Percentiles rank a stretch among this genome's conserved stretches.
phyloP scores from a whole-genome alignment of 2,329 filamentous ascomycete genomes.

The Clarireedia sp. region DNA sequence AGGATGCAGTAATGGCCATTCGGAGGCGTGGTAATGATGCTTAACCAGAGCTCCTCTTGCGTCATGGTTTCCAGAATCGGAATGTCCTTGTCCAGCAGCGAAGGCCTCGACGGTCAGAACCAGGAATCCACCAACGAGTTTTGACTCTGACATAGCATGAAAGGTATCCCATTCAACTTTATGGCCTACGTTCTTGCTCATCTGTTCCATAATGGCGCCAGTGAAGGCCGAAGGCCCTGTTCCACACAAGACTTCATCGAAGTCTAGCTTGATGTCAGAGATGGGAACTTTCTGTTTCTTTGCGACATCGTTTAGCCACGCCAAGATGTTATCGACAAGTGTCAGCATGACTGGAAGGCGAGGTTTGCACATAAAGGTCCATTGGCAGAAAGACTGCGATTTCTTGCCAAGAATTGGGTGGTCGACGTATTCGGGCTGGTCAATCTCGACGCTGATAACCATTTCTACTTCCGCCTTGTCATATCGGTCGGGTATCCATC shows the following conservation, averaged over 20 bases:
- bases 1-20: slow-evolving; percentile 60
- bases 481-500: slow-evolving; percentile 56
- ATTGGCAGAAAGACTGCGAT: slow-evolving; percentile 65
- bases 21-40: slow-evolving; percentile 68
- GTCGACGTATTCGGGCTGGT: slow-evolving; percentile 55
- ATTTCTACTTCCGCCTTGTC: slow-evolving; percentile 58
- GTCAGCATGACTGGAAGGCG: slow-evolving; percentile 59
- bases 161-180: slow-evolving; percentile 55
- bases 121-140: slow-evolving; percentile 54
- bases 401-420: slow-evolving; percentile 61
- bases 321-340: slow-evolving; percentile 60
- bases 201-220: slow-evolving; percentile 54
- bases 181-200: slow-evolving; percentile 42
- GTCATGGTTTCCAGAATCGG: slow-evolving; percentile 63
- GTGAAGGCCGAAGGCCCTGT: slow-evolving; percentile 67
- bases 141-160: slow-evolving; percentile 58
- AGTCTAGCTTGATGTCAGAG: slow-evolving; percentile 55
- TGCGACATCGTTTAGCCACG: slow-evolving; percentile 55
- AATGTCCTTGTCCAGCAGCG: slow-evolving; percentile 65
- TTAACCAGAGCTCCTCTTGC: slow-evolving; percentile 59
- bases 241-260: slow-evolving; percentile 65
- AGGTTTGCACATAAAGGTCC: slow-evolving; percentile 67
- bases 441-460: slow-evolving; percentile 64
- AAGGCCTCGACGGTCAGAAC: slow-evolving; percentile 66
- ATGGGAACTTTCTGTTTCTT: slow-evolving; percentile 50